Evolutionary conservation across 2,329 filamentous ascomycete genomes (phyloP).

Genomic region (Pseudocercospora cruenta): DNA sequence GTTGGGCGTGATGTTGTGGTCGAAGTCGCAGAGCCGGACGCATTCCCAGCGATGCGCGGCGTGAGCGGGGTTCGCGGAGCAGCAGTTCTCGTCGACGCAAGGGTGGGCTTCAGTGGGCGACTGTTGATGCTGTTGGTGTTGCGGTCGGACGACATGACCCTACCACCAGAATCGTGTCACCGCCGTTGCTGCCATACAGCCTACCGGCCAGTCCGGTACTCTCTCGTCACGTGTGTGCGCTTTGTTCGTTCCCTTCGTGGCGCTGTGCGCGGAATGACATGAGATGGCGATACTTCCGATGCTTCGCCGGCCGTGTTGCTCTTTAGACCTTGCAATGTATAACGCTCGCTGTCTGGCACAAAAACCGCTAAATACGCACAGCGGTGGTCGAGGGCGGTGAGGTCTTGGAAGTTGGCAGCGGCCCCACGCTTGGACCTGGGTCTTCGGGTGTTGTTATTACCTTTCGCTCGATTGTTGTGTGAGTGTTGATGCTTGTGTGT

Average conservation of each 20-base stretch:
- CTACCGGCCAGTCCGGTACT: background rate
- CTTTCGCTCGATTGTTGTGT: background rate
- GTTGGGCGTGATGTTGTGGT: conserved; percentile 35
- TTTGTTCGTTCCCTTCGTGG: background rate
- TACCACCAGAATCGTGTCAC: conserved; percentile 5
- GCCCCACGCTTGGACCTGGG: background rate
- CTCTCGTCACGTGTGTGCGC: background rate
- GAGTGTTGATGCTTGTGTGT: background rate
- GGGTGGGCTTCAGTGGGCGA: conserved; percentile 25
- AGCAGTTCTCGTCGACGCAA: conserved; percentile 24
- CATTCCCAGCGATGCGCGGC: conserved; percentile 54
- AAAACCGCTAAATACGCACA: background rate
- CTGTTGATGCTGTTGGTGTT: conserved; percentile 15
- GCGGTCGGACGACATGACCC: conserved; percentile 24
- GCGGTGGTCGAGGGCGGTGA: background rate
- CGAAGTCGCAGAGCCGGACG: conserved; percentile 23
- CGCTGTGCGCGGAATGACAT: background rate
- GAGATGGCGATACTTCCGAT: conserved; percentile 5
- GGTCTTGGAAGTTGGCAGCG: conserved; percentile 1
- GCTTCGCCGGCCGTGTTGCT: background rate
- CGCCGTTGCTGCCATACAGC: conserved; percentile 12
- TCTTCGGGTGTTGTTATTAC: background rate
- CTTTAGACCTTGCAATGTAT: background rate
- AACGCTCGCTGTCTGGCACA: background rate
- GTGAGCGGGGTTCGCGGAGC: conserved; percentile 56